These are phyloP conservation scores for Orobanche coerulescens DNA, from an alignment of 257 asterid species.

Conservation along the genomic window DNA sequence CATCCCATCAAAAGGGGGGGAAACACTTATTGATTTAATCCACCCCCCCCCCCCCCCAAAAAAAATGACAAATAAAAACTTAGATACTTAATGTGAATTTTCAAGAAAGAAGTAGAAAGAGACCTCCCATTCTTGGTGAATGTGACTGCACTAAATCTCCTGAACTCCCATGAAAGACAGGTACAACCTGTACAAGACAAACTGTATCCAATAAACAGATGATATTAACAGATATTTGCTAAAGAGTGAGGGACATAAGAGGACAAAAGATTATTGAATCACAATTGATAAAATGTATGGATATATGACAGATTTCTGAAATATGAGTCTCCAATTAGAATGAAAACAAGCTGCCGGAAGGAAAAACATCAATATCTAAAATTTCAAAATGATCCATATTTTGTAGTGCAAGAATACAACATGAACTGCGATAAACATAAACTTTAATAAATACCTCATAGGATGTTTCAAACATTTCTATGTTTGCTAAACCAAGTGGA, in stretches of 20 bases:
- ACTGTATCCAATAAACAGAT: constrained; percentile 19
- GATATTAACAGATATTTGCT: constrained; percentile 17
- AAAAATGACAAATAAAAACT: neutral
- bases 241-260: constrained; percentile 6
- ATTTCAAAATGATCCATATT: no score
- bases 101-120: neutral
- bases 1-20: neutral
- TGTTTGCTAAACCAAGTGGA: no score
- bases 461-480: no score
- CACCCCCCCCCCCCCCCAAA: no score
- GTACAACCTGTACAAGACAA: constrained; percentile 51
- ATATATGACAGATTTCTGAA: neutral
- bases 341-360: neutral
- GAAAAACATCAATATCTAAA: no score
- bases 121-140: constrained; percentile 54
- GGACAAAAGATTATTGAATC: neutral
- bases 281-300: neutral
- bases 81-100: neutral
- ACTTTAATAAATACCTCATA: no score
- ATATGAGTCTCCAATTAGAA: neutral
- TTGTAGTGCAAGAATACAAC: no score
- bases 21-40: neutral
- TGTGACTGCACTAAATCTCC: constrained; percentile 44
- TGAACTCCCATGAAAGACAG: constrained; percentile 47
- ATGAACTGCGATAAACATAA: no score